Conservation (phyloP, 208 protist species). For the Leishmania tropica region DNA sequence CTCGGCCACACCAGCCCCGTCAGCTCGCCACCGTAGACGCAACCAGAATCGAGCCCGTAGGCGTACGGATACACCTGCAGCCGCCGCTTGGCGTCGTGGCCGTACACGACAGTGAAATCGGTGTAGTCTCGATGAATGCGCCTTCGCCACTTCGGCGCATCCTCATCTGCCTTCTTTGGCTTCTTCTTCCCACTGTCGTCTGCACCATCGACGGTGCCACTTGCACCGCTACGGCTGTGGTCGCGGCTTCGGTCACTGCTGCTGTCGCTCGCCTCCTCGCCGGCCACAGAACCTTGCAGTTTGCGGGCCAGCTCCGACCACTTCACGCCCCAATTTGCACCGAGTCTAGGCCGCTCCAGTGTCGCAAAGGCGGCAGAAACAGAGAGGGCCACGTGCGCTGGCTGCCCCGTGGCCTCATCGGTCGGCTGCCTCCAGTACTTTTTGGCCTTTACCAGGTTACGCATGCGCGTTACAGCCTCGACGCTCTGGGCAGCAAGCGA, state of each 20-base stretch:
- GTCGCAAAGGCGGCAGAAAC: constrained; percentile 33
- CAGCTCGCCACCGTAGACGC: constrained; percentile 65
- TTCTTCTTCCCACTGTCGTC: background rate
- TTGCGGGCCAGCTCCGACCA: constrained; percentile 42
- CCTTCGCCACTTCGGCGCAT: constrained; percentile 10
- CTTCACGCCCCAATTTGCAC: constrained; percentile 49
- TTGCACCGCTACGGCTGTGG: background rate
- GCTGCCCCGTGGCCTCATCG: constrained; percentile 1
- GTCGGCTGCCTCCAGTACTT: constrained; percentile 9
- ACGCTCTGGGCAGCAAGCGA: constrained; percentile 47
- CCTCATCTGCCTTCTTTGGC: constrained; percentile 6
- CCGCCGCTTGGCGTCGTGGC: constrained; percentile 74
- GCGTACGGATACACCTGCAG: constrained; percentile 68
- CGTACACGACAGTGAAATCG: constrained; percentile 53
- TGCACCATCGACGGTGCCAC: background rate
- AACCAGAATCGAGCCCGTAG: constrained; percentile 78
- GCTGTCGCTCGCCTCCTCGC: background rate
- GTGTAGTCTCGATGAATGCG: constrained; percentile 20
- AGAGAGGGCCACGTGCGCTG: constrained; percentile 28
- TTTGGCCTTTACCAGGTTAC: constrained; percentile 38
- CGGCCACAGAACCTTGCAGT: background rate
- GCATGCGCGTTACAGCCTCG: constrained; percentile 57
- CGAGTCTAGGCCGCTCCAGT: constrained; percentile 35
- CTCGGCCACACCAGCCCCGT: constrained; percentile 60
- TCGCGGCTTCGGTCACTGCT: background rate